Evolutionary conservation across 2,329 filamentous ascomycete species (phyloP), one percentile per base, ranked within the genome.

Genomic region (Neophaeococcomyces mojaviensis): DNA sequence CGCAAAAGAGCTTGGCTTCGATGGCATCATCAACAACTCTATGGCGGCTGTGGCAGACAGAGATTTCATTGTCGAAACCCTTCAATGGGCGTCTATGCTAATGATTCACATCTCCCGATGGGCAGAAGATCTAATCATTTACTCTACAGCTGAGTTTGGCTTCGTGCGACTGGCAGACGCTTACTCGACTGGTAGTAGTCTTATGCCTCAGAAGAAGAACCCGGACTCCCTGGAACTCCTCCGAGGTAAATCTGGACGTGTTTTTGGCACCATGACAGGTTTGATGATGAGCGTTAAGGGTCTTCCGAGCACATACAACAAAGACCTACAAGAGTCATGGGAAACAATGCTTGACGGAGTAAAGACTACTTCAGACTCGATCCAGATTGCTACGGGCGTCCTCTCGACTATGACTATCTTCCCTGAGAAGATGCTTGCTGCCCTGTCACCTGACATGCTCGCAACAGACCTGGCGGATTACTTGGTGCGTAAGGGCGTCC

Each of bases 201-300:
- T 88, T 46, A 88, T 89, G 84, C 84, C 85, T 2, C 81, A 92
- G 45, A 90, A 90, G 77, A 88, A 88, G 73, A 89, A 89, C 67
- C 74, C 76, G 2, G 86, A 90, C 66, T 81, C 77, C 33, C 71
- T 90, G 16, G 79, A 86, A 59, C 71, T 90, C 30, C 74, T 89
- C 49, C 77, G 86, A n/a, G 86, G 86, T 43, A 89, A 89, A 70
- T 73, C 76, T 24, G 86, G 86, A 1, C 75, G 84, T 48, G 77
- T 81, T 3, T 90, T 94, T 59, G 88, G 87, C 20, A 82, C 88
- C 54, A 85, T 90, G 79, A 78, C 84, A 4, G 86, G 86, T 31
- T 68, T 92, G 53, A 87, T 87, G 76, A 82, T 81, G 69, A 86
- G 81, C 31, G 66, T 82, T 64, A 83, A 84, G 65, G 84, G 84